Evolutionary conservation across 176 grass and related monocot genomes (phyloP), one percentile per base, ranked within the genome.

Genomic region (Dactylis glomerata): DNA sequence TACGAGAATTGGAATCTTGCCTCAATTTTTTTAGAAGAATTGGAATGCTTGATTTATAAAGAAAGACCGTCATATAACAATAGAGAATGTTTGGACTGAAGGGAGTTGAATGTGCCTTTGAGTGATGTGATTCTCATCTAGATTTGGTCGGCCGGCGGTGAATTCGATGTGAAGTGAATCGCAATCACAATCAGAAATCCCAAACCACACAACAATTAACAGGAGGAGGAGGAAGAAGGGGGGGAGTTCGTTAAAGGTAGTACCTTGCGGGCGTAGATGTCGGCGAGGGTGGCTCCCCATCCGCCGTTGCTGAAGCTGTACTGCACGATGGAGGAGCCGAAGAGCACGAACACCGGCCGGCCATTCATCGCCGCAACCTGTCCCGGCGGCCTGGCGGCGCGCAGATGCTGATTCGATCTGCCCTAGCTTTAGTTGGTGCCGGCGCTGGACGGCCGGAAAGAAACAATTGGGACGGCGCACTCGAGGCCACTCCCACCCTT

Each of bases 311-410:
- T 89, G 87, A 92, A 92, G 71, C 91, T 87, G 81, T 36, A 92
- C 71, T 92, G 87, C 34, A 92, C 87, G 84, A 92, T 92, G 84
- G 91, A 92, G 87, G 91, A 92, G 20, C 87, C 91, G 63, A 92
- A 92, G 5, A 92, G 77, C 27, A 90, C 91, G 77, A 92, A 90
- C 1, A 80, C 3, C 64, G 91, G 91, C n/a, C 84, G 81, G 40
- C 27, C 19, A 10, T 62, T 42, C 68, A 74, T 74, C 47, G 15
- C 15, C 23, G 19, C 30, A 13, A 41, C 13, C 38, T 10, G 20
- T 44, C 6, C 6, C 33, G 54, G 54, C 10, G 23, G 75, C 24
- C 59, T 16, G 59, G 61, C 31, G 12, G 32, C 52, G n/a, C n/a
- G 45, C 32, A 12, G n/a, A 15, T 26, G 22, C 15, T 15, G 78